Evolutionary conservation across 805 yeast genomes (phyloP).

Genomic region (Starmerella apicola): DNA sequence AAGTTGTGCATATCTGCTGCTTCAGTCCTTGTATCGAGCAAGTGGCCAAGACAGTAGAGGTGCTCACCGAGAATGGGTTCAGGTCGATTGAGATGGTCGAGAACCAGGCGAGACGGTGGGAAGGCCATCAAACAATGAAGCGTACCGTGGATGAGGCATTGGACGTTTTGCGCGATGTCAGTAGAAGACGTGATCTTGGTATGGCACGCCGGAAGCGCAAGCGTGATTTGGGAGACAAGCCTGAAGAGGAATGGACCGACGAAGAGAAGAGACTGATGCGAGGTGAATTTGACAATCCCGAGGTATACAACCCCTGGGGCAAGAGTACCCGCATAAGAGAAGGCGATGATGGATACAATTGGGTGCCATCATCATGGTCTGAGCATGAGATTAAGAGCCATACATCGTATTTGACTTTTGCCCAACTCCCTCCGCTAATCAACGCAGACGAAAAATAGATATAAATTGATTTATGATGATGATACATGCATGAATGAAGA

Average conservation of each 20-base stretch:
- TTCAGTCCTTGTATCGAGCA: conserved; percentile 98
- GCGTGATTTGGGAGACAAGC: conserved; percentile 12
- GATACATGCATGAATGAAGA: background rate
- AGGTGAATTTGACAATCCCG: conserved; percentile 12
- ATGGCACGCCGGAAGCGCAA: conserved; percentile 25
- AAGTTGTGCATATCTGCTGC: conserved; percentile 64
- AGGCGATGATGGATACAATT: conserved; percentile 68
- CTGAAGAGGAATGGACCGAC: conserved; percentile 17
- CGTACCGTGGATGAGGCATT: conserved; percentile 70
- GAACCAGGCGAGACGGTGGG: conserved; percentile 73
- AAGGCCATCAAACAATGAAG: conserved; percentile 80
- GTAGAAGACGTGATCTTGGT: conserved; percentile 49
- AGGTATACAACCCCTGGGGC: conserved; percentile 75
- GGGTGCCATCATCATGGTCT: conserved; percentile 74
- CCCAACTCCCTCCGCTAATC: conserved; percentile 35
- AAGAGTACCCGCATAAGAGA: conserved; percentile 73
- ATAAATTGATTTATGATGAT: background rate
- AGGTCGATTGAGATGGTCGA: conserved; percentile 82
- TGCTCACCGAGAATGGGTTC: conserved; percentile 70
- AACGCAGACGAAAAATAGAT: background rate
- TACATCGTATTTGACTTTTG: conserved; percentile 89
- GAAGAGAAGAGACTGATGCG: conserved; percentile 19
- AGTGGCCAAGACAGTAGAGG: conserved; percentile 73
- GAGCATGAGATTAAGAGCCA: conserved; percentile 86
- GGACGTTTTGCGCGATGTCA: conserved; percentile 66